These are phyloP conservation scores for Opeltia flavorubescens DNA, from an alignment of 495 filamentous ascomycete species.

Conservation along the genomic window DNA sequence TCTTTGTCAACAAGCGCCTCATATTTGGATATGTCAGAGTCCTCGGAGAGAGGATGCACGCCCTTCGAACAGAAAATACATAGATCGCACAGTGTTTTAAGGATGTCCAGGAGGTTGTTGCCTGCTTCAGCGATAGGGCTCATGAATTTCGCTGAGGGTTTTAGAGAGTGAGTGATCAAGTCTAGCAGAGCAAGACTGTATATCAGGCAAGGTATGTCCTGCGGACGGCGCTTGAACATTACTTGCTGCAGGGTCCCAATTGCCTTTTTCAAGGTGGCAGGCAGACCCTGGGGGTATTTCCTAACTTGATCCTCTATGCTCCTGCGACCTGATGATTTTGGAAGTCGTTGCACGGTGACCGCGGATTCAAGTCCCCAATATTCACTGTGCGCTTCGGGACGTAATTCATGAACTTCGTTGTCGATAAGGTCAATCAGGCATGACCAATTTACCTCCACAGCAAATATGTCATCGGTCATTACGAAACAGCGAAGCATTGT, in stretches of 20 bases:
- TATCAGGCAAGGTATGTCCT: not conserved
- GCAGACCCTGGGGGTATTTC: not conserved
- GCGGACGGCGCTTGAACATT: not conserved
- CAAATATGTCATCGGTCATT: not conserved
- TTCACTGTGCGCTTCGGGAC: not conserved
- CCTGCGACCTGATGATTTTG: not conserved
- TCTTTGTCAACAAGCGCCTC: not conserved
- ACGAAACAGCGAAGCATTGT: not conserved
- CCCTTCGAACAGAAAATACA: not conserved
- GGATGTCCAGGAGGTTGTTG: not conserved
- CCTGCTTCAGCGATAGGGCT: not conserved
- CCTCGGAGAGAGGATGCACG: not conserved
- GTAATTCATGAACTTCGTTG: not conserved
- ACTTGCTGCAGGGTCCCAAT: not conserved
- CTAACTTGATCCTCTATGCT: too few relatives aligned
- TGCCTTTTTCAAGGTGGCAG: not conserved
- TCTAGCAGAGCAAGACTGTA: not conserved
- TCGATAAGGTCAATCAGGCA: not conserved
- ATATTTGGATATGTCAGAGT: not conserved
- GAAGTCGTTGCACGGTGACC: not conserved
- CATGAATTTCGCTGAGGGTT: not conserved
- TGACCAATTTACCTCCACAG: not conserved
- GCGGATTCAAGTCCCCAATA: not conserved
- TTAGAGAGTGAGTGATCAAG: not conserved
- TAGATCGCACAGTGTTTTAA: not conserved